Base-by-base conservation (phyloP, 768 basidiomycete species). In the Pulveroboletus sp. region DNA sequence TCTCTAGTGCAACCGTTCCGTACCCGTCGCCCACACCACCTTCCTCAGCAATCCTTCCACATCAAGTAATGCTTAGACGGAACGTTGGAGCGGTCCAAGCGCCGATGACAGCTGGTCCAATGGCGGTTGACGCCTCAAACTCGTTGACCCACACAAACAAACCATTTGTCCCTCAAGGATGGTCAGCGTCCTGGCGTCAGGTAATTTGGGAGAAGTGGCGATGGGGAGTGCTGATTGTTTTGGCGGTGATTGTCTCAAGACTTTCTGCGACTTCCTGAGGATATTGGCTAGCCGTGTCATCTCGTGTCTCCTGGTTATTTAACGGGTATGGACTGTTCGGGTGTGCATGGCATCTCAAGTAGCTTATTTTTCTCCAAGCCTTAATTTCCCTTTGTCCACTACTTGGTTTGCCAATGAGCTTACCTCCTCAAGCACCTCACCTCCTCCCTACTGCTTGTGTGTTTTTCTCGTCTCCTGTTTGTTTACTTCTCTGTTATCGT, bases 141-240 rank as follows among this genome's bases (percentile, higher is more conserved):
- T 12, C 63, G 0, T 47, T 64, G 43, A 61, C 59, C 14, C 55
- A 55, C 12, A 52, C 61, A 24, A 67, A 65, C 29, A 69, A 68
- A 46, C 60, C 65, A 6, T 51, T 58, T 21, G 63, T 65, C 2
- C 67, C 67, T 9, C 71, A 69, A 34, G 85, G 79, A 1, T 83
- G 82, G 78, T 69, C 76, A n/a, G 68, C 77, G 4, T 74, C 77
- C 3, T 82, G 82, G 80, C 77, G 84, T 41, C 76, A 80, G 51
- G 66, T 90, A 27, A 61, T 91, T 10, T 87, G 81, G 80, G 87
- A 91, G 64, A 90, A 90, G 62, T 92, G 89, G 89, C 74, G 87
- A 51, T 86, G 87, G 80, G 90, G 88, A 19, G 76, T 85, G 14
- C 63, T 92, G 51, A 84, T 91, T 47, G 85, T 82, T 6, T 66